These are phyloP conservation scores for Trichoderma gracile DNA, from an alignment of 2,329 filamentous ascomycete genomes.

Conservation along the genomic window DNA sequence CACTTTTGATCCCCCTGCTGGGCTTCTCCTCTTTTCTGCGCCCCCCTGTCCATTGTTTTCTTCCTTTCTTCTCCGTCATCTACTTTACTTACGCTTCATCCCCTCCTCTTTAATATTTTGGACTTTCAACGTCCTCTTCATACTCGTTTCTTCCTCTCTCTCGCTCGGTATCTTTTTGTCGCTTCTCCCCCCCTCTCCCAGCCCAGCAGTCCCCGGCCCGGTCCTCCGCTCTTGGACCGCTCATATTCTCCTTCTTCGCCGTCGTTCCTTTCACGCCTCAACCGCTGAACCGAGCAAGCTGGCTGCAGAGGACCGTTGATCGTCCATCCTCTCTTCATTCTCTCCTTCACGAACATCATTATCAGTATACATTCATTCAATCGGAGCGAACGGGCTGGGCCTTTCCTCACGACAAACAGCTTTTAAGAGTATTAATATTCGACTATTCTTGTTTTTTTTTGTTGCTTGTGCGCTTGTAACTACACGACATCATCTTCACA, in stretches of 20 bases:
- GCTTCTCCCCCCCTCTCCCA: conserved; percentile 26
- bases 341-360: not conserved
- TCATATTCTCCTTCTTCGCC: conserved; percentile 22
- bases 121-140: conserved; percentile 1
- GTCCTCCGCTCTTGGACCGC: conserved; percentile 23
- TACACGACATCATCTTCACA: not conserved
- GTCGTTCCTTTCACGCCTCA: conserved; percentile 29
- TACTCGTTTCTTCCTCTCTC: not conserved
- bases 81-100: conserved; percentile 27
- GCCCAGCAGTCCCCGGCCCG: conserved; percentile 23
- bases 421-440: conserved; percentile 10
- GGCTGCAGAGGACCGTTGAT: conserved; percentile 38
- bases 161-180: not conserved
- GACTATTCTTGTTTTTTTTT: not conserved
- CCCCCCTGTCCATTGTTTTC: conserved; percentile 28
- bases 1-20: conserved; percentile 1
- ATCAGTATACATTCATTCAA: conserved; percentile 8
- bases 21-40: conserved; percentile 17
- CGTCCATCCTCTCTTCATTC: conserved; percentile 31
- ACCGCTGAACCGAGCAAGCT: conserved; percentile 31
- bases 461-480: not conserved
- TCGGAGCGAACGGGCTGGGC: conserved; percentile 20
- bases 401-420: conserved; percentile 15
- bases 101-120: conserved; percentile 17
- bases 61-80: conserved; percentile 28